These are phyloP conservation scores for Aspergillus sp. DNA, from an alignment of 2,329 filamentous ascomycete species.

Conservation along the genomic window DNA sequence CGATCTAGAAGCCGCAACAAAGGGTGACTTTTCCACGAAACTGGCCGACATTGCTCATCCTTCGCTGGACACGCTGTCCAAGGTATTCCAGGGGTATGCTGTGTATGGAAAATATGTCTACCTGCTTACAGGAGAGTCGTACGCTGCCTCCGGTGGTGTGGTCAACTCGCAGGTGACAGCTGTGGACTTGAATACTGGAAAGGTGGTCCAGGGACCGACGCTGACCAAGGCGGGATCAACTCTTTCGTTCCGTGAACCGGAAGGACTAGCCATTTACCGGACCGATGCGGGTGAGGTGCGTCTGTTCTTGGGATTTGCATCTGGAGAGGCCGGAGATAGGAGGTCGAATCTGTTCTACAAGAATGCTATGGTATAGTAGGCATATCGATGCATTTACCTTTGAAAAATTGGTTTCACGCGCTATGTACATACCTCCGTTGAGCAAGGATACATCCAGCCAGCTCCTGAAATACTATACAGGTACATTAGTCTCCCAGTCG, in stretches of 20 bases:
- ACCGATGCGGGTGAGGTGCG: constrained; percentile 17
- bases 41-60: constrained; percentile 17
- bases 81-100: constrained; percentile 6
- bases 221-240: constrained; percentile 19
- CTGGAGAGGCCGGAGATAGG: constrained; percentile 14
- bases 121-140: background rate
- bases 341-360: constrained; percentile 21
- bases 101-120: background rate
- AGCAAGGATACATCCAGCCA: no score
- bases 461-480: background rate
- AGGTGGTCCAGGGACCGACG: constrained; percentile 17
- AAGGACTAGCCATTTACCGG: constrained; percentile 21
- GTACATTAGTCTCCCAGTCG: background rate
- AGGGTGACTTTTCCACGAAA: constrained; percentile 15
- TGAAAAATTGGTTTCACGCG: background rate
- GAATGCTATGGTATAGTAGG: constrained; percentile 10
- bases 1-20: background rate
- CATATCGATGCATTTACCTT: background rate
- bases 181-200: constrained; percentile 19
- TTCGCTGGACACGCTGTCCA: constrained; percentile 3
- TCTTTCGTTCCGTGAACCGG: constrained; percentile 18
- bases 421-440: background rate
- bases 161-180: constrained; percentile 17
- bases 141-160: background rate
- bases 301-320: constrained; percentile 22